Evolutionary conservation across 176 grass and related monocot genomes (phyloP).

Genomic region (Oryza brachyantha): DNA sequence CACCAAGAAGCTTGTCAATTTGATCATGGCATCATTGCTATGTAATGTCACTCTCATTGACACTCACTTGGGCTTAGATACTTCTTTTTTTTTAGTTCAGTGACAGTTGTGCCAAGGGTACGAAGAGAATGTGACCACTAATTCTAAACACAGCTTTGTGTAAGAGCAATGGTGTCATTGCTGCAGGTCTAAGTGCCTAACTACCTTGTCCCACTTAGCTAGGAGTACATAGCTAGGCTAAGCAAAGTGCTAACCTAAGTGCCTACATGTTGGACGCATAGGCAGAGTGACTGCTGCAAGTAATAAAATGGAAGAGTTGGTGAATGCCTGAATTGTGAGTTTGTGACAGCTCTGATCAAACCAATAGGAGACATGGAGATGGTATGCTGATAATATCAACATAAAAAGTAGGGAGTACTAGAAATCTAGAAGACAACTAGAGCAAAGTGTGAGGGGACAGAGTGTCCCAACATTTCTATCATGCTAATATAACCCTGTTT

Average conservation of each 20-base stretch:
- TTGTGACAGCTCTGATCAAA: conserved; percentile 8
- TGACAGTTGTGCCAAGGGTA: conserved; percentile 1
- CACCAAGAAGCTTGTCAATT: neutral
- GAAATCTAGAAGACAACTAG: neutral
- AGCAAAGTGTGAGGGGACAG: neutral
- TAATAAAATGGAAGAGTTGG: neutral
- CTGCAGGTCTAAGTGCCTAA: conserved; percentile 34
- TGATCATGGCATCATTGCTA: too few species aligned
- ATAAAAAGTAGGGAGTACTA: neutral
- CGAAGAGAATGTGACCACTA: conserved; percentile 15
- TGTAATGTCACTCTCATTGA: neutral
- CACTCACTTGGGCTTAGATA: neutral
- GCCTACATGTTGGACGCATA: neutral
- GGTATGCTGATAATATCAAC: neutral
- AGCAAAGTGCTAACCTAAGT: conserved; percentile 12
- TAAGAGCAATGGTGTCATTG: conserved; percentile 17
- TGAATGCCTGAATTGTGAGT: conserved; percentile 27
- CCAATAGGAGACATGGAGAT: conserved; percentile 10
- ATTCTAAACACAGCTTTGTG: conserved; percentile 24
- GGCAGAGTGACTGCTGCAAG: too few species aligned
- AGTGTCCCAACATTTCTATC: neutral
- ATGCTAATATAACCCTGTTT: neutral
- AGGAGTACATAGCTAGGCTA: neutral
- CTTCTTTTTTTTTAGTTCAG: neutral
- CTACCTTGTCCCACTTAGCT: conserved; percentile 19